Percentiles rank a stretch among this genome's conserved stretches.
phyloP scores from a whole-genome alignment of 768 basidiomycete genomes.

The Thelephora ganbajun region DNA sequence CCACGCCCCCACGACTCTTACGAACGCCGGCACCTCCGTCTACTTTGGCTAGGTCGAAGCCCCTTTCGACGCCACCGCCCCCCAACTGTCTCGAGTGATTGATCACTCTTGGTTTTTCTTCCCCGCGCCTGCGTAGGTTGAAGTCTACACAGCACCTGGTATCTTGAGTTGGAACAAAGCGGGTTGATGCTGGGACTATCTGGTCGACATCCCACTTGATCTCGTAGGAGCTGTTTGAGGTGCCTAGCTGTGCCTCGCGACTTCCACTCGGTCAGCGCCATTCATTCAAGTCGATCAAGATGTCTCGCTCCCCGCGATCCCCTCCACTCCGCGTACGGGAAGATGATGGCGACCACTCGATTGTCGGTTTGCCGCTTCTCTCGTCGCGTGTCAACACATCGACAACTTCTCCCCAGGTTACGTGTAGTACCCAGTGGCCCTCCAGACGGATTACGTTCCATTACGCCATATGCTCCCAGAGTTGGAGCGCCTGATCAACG shows the following conservation, averaged over 20 bases:
- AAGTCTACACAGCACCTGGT: neutral
- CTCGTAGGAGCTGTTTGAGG: neutral
- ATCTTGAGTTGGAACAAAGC: neutral
- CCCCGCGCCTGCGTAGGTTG: neutral
- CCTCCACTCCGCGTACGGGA: neutral
- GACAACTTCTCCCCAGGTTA: neutral
- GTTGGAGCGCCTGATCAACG: neutral
- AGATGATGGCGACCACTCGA: neutral
- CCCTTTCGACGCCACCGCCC: neutral
- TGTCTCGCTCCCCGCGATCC: neutral
- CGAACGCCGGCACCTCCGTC: neutral
- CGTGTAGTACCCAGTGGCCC: neutral
- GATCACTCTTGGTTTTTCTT: neutral
- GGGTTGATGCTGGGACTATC: neutral
- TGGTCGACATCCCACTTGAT: neutral
- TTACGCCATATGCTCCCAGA: neutral
- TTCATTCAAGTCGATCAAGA: neutral
- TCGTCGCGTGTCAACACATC: neutral
- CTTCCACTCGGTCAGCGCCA: neutral
- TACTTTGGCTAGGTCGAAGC: neutral
- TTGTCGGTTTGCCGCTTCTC: neutral
- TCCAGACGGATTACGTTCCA: neutral
- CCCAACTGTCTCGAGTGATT: neutral
- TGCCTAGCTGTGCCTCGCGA: neutral
- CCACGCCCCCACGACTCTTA: slow-evolving; percentile 1